A percentile compares a stretch with the other conserved stretches of the same genome.
These are phyloP conservation scores for Talaromyces sp. DNA, from an alignment of 2,329 filamentous ascomycete species.

Conservation along the genomic window DNA sequence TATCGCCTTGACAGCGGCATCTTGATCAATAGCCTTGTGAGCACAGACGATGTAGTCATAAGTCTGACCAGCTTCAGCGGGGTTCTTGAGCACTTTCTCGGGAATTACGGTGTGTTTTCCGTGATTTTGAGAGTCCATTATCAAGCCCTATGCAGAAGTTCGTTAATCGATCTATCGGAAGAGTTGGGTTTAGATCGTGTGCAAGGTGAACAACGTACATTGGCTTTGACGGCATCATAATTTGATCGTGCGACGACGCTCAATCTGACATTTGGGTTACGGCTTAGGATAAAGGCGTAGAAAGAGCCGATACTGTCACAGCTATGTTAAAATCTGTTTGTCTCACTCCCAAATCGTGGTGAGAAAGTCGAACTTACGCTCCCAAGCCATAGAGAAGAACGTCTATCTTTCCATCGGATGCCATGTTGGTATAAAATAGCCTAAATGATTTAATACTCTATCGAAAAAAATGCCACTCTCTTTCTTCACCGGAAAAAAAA, in stretches of 20 bases:
- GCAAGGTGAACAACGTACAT: slow-evolving; percentile 27
- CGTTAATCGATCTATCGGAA: background rate
- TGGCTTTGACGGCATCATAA: slow-evolving; percentile 40
- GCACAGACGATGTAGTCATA: slow-evolving; percentile 40
- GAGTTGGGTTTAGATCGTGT: background rate
- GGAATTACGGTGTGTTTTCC: slow-evolving; percentile 35
- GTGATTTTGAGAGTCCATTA: slow-evolving; percentile 42
- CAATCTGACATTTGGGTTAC: slow-evolving; percentile 38
- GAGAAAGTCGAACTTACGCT: slow-evolving; percentile 41
- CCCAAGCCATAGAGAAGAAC: slow-evolving; percentile 54
- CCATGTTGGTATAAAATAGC: background rate
- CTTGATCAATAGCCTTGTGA: slow-evolving; percentile 43
- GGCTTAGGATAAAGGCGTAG: slow-evolving; percentile 54
- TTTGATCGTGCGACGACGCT: slow-evolving; percentile 47
- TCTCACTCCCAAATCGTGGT: background rate
- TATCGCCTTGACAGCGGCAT: slow-evolving; percentile 34
- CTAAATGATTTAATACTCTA: no score
- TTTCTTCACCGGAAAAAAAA: background rate
- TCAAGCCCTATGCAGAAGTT: slow-evolving; percentile 34
- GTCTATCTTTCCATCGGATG: slow-evolving; percentile 29
- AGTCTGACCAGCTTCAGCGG: slow-evolving; percentile 30
- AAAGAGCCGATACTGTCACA: slow-evolving; percentile 54
- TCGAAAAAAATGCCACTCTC: no score
- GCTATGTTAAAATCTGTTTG: background rate
- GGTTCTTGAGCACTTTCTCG: slow-evolving; percentile 36